Evolutionary conservation across 2,329 filamentous ascomycete genomes (phyloP), one percentile per base, ranked within the genome.

Genomic region (Amauroascus verrucosus): DNA sequence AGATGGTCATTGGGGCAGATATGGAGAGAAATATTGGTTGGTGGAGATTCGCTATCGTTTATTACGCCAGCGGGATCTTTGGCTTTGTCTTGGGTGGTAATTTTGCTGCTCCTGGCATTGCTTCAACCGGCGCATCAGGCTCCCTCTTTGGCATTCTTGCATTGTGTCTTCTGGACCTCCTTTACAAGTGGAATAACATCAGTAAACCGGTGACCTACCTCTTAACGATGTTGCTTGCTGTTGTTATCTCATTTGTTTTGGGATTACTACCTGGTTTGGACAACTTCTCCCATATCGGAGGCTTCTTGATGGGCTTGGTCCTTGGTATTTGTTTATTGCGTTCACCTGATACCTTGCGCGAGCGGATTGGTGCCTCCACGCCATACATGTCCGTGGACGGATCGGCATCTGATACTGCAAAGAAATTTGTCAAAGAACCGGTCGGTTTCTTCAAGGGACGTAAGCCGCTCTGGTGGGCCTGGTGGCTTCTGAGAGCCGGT

Each of bases 231-330:
- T 58, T 90, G 45, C 71, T 96, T 53, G 90, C 96, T 63, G 81
- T 97, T 57, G 74, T 83, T 59, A 89, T 98, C 59, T 88, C 89
- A 0, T 96, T 98, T 65, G 88, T 93, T 14, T 79, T 98, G 1
- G 93, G 93, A 32, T 78, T 98, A 3, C 77, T 98, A 1, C 93
- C 93, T 0, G 91, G 90, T 7, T 72, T 98, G 45, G 93, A 98
- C 75, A 98, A 98, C 70, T 98, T 97, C 69, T 87, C 88, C 14
- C 93, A 98, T 61, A 96, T 98, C 57, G 93, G 93, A 52, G 93
- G 93, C 1, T 96, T 97, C 68, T 71, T 95, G 48, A 95, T 95
- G 82, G 93, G 93, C 0, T 72, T 98, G 6, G 85, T 84, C 0
- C 79, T 96, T 1, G 93, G 93, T 11, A 77, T 97, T 49, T 94